Evolutionary conservation across 306 rosid species (phyloP), one percentile per base, ranked within the genome.

Genomic region (Senna siamea): DNA sequence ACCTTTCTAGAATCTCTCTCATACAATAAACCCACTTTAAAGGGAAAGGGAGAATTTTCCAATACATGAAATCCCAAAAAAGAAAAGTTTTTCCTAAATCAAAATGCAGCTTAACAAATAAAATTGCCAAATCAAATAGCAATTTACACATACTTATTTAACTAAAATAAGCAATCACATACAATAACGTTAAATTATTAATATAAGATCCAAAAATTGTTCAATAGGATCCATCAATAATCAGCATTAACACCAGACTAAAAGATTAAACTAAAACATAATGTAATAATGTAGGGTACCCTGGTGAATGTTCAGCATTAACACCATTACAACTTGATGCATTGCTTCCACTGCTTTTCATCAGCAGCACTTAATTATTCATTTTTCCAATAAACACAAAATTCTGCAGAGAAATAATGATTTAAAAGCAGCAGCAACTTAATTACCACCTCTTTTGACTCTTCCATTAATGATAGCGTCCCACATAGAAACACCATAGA

Each of bases 401-500:
- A 26, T 26, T 26, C 1, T 26, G 30, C 30, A 1, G 3, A 26
- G 30, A 26, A 26, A 26, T 3, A 26, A 26, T 26, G 3, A 26
- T 26, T 44, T 75, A 38, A 38, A 38, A 18, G 55, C 78, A 91
- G 91, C 76, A 91, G 87, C 86, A 64, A 85, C 86, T 75, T 89
- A 7, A 37, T 78, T 71, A 89, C 98, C 96, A 91, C 85, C 64
- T 86, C 92, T 14, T 66, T 72, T 62, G 91, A 79, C 85, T 88
- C 98, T 58, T 78, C 84, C 83, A 26, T 26, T 26, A 74, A 93
- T 93, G 28, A 93, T 84, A 1, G 96, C 97, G 66, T 88, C 94
- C 98, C 97, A 91, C 18, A 86, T 91, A 35, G 77, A 22, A 76
- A 70, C 85, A 55, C 84, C 92, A 10, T 91, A 91, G 53, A 91